Percentiles rank a stretch among this genome's conserved stretches.
These are phyloP conservation scores for Xanthoconium stramineum DNA, from an alignment of 768 basidiomycete species.

Conservation along the genomic window DNA sequence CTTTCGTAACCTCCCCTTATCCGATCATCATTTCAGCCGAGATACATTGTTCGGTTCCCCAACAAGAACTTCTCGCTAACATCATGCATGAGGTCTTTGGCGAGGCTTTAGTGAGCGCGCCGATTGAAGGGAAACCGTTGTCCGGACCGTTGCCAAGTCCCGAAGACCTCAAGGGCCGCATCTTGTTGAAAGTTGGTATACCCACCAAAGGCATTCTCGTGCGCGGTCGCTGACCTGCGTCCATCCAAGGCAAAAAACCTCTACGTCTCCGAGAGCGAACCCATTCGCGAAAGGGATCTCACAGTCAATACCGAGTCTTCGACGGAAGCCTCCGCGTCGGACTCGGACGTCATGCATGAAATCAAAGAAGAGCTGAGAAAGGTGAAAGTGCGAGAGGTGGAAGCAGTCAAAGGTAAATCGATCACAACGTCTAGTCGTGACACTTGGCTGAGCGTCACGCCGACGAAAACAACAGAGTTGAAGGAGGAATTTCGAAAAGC, in stretches of 20 bases:
- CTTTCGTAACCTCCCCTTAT: constrained; percentile 86
- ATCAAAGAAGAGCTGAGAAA: constrained; percentile 27
- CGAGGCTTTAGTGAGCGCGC: constrained; percentile 45
- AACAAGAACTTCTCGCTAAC: constrained; percentile 75
- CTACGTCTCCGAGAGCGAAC: constrained; percentile 45
- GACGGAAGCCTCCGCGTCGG: constrained; percentile 37
- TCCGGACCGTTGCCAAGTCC: constrained; percentile 77
- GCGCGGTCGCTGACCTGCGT: neutral
- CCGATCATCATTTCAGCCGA: constrained; percentile 93
- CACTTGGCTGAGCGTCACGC: constrained; percentile 12
- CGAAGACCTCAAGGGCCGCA: constrained; percentile 68
- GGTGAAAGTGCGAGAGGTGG: constrained; percentile 27
- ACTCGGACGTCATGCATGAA: constrained; percentile 27
- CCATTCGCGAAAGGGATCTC: constrained; percentile 31
- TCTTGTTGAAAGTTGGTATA: constrained; percentile 74
- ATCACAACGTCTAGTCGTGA: neutral
- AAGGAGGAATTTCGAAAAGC: constrained; percentile 40
- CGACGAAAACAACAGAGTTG: constrained; percentile 27
- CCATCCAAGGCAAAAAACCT: constrained; percentile 68
- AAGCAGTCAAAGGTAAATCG: constrained; percentile 35
- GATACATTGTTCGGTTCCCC: constrained; percentile 74
- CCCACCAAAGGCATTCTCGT: neutral
- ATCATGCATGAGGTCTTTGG: constrained; percentile 72
- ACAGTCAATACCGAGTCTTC: constrained; percentile 40
- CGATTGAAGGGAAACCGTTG: constrained; percentile 45